These are phyloP conservation scores for Comarum palustre DNA, from an alignment of 306 rosid genomes.

Conservation along the genomic window DNA sequence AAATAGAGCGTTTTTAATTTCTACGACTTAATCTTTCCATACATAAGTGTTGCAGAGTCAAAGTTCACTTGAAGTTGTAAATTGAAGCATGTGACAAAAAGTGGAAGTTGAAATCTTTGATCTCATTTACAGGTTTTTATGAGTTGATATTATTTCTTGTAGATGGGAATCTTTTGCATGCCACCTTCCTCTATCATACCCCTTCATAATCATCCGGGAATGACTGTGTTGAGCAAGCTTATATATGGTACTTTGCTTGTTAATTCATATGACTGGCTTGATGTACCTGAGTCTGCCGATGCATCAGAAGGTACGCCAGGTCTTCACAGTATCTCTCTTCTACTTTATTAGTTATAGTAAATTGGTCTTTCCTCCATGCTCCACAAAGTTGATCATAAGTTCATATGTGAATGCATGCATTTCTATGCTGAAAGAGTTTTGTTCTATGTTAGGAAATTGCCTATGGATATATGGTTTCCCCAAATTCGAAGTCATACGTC, in stretches of 20 bases:
- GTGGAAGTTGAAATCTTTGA: background rate
- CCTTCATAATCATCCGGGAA: slow-evolving; percentile 93
- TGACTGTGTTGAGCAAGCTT: slow-evolving; percentile 97
- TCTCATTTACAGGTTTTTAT: slow-evolving; percentile 2
- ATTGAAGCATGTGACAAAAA: slow-evolving; percentile 5
- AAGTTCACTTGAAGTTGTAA: slow-evolving; percentile 8
- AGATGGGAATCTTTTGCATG: slow-evolving; percentile 98
- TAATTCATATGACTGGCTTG: slow-evolving; percentile 88
- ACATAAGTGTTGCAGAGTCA: background rate
- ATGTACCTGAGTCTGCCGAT: slow-evolving; percentile 49
- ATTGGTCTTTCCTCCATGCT: slow-evolving; percentile 6
- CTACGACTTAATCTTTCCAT: slow-evolving; percentile 6
- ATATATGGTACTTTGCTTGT: slow-evolving; percentile 77
- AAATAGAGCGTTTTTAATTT: background rate
- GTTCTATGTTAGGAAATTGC: background rate
- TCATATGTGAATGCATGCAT: background rate
- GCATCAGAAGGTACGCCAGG: slow-evolving; percentile 66
- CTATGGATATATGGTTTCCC: background rate
- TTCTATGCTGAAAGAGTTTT: background rate
- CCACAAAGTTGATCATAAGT: background rate
- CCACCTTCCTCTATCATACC: slow-evolving; percentile 86
- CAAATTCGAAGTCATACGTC: background rate
- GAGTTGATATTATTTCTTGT: slow-evolving; percentile 23
- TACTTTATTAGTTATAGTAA: background rate
- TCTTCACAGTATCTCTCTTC: slow-evolving; percentile 12